phyloP scores from a whole-genome alignment of 2,329 filamentous ascomycete genomes.

The Paramyrothecium roridum region DNA sequence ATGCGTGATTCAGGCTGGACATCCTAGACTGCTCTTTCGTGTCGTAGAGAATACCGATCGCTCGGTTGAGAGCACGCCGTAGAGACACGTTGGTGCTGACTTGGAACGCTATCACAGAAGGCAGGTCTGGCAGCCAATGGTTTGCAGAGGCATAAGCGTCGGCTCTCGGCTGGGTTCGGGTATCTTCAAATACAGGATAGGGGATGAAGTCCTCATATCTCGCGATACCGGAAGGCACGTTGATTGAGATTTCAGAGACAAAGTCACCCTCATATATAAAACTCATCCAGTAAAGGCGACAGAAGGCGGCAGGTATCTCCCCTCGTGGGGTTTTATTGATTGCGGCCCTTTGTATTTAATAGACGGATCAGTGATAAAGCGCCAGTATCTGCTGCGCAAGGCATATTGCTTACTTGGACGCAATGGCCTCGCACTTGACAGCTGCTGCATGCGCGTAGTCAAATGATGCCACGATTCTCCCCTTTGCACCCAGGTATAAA shows the following conservation, averaged over 20 bases:
- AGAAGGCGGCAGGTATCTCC: slow-evolving; percentile 12
- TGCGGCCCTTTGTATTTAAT: no score
- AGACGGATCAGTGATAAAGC: no score
- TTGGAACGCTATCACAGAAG: slow-evolving; percentile 19
- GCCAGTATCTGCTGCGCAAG: no score
- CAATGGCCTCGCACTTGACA: slow-evolving; percentile 19
- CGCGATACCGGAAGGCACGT: slow-evolving; percentile 18
- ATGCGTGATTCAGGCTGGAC: slow-evolving; percentile 13
- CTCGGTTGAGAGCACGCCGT: slow-evolving; percentile 21
- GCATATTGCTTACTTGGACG: slow-evolving; percentile 1
- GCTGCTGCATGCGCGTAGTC: slow-evolving; percentile 17
- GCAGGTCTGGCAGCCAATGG: no score
- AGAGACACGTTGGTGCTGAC: slow-evolving; percentile 27
- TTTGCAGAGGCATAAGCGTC: slow-evolving; percentile 10
- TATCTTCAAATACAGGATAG: slow-evolving; percentile 10
- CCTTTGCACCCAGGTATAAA: not conserved
- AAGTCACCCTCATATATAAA: slow-evolving; percentile 22
- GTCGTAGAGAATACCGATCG: slow-evolving; percentile 24
- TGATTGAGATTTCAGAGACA: slow-evolving; percentile 19
- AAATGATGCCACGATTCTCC: slow-evolving; percentile 15
- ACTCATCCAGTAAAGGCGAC: slow-evolving; percentile 19
- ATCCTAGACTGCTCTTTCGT: slow-evolving; percentile 18
- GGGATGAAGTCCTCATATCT: slow-evolving; percentile 19
- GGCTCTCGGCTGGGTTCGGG: not conserved
- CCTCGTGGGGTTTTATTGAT: no score